Evolutionary conservation across 495 filamentous ascomycete genomes (phyloP).

Genomic region (Daldinia grandis): DNA sequence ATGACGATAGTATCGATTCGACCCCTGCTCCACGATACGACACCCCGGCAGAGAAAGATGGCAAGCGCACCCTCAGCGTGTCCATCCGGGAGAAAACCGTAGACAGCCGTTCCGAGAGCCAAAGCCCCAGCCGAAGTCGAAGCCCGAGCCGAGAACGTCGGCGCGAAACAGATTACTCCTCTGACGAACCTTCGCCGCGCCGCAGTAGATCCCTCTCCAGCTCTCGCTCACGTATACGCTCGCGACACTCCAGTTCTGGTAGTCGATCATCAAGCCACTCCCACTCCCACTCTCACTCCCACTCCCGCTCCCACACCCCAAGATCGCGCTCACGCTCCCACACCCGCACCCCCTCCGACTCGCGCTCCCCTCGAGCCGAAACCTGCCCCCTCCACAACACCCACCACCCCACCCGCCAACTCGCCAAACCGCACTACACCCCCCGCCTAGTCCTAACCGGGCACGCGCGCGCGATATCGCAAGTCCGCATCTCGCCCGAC

Average conservation of each 20-base stretch:
- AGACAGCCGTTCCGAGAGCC: conserved; percentile 44
- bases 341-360: conserved; percentile 30
- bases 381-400: conserved; percentile 14
- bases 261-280: conserved; percentile 45
- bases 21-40: conserved; percentile 45
- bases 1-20: conserved; percentile 52
- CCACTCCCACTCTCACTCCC: conserved; percentile 45
- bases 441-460: conserved; percentile 64
- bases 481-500: conserved; percentile 90
- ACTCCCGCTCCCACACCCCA: conserved; percentile 20
- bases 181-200: conserved; percentile 46
- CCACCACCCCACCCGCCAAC: conserved; percentile 25
- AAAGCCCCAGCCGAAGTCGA: conserved; percentile 41
- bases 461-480: conserved; percentile 80
- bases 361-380: conserved; percentile 42
- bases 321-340: conserved; percentile 25
- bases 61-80: conserved; percentile 43
- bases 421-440: conserved; percentile 49
- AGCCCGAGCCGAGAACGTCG: conserved; percentile 29
- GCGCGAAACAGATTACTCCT: conserved; percentile 48
- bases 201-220: conserved; percentile 40
- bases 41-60: conserved; percentile 39
- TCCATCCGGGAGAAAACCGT: conserved; percentile 52
- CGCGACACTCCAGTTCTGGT: conserved; percentile 53
- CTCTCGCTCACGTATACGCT: conserved; percentile 46